phyloP scores from a whole-genome alignment of 768 basidiomycete genomes.

The Suillus placidus region DNA sequence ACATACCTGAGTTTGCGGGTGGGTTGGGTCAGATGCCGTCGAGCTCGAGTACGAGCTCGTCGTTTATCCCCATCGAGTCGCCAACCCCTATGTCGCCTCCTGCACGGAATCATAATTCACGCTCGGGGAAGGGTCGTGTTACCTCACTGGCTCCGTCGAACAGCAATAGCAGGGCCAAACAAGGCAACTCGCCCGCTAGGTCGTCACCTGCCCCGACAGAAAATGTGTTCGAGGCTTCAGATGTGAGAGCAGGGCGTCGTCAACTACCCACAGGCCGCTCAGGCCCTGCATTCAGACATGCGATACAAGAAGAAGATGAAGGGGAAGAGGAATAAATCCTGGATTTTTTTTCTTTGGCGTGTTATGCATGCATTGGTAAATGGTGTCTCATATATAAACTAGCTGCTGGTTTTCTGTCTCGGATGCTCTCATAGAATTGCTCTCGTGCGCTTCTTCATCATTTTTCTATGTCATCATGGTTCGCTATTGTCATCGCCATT shows the following conservation, averaged over 20 bases:
- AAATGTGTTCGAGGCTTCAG: conserved; percentile 46
- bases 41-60: conserved; percentile 27
- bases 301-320: conserved; percentile 87
- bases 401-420: conserved; percentile 15
- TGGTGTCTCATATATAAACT: conserved; percentile 12
- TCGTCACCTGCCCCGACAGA: conserved; percentile 63
- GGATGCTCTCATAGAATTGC: conserved; percentile 16
- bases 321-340: conserved; percentile 65
- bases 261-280: conserved; percentile 69
- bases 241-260: conserved; percentile 59
- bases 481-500: conserved; percentile 23
- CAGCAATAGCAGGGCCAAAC: conserved; percentile 44
- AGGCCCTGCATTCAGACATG: conserved; percentile 69
- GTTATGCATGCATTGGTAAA: not conserved
- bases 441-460: conserved; percentile 8
- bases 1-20: conserved; percentile 69
- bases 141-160: conserved; percentile 24
- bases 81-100: conserved; percentile 52
- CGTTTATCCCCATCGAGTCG: conserved; percentile 35
- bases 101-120: conserved; percentile 48
- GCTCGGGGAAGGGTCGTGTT: conserved; percentile 34
- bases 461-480: conserved; percentile 13
- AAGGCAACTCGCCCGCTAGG: conserved; percentile 61
- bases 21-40: conserved; percentile 67
- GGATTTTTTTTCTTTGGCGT: conserved; percentile 6